phyloP scores from a whole-genome alignment of 2,329 filamentous ascomycete genomes.

The Meredithiella fracta region DNA sequence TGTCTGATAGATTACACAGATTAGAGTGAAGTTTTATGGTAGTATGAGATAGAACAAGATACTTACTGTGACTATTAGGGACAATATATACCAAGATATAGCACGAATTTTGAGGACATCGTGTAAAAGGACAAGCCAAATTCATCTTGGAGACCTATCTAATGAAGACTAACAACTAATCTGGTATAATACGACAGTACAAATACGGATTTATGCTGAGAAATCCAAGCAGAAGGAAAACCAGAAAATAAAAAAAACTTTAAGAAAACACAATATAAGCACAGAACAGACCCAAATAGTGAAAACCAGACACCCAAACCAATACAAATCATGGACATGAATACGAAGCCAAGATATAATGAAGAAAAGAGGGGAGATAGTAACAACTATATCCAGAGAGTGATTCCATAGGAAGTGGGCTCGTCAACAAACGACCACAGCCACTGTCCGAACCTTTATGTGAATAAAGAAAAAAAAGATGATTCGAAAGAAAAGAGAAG shows the following conservation, averaged over 20 bases:
- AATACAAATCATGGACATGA: constrained; percentile 2
- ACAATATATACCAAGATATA: too few species aligned
- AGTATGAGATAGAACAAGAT: too few species aligned
- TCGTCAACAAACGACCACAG: not conserved
- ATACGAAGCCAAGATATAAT: not conserved
- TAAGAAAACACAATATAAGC: not conserved
- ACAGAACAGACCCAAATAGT: constrained; percentile 1
- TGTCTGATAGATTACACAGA: too few species aligned
- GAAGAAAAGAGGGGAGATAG: not conserved
- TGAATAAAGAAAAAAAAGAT: constrained; percentile 5
- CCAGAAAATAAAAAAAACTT: not conserved
- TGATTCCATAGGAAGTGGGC: too few species aligned
- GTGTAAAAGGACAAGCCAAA: not conserved
- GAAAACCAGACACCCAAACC: constrained; percentile 4
- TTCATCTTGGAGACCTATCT: not conserved
- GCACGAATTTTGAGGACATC: not conserved
- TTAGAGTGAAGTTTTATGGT: too few species aligned
- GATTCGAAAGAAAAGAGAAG: constrained; percentile 4
- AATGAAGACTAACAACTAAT: not conserved
- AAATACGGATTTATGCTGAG: not conserved
- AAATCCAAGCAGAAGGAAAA: not conserved
- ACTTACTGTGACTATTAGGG: too few species aligned
- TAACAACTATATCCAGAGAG: not conserved
- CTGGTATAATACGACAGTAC: not conserved
- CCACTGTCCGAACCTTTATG: not conserved